Evolutionary conservation across 208 protist genomes (phyloP).

Genomic region (Lotmaria passim): DNA sequence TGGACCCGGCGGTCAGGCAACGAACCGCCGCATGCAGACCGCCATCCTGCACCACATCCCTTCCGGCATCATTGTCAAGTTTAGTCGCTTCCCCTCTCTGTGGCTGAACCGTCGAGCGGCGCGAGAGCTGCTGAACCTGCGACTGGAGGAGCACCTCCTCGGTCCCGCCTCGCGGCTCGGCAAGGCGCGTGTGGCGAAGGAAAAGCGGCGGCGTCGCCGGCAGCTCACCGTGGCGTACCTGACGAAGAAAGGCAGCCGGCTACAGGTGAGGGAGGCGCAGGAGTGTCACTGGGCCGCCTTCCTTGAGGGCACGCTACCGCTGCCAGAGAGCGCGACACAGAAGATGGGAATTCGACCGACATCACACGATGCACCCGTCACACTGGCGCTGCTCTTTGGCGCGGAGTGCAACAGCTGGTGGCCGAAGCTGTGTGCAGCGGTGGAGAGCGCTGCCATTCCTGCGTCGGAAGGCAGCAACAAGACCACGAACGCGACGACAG

Average conservation of each 20-base stretch:
- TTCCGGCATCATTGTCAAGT: slow-evolving; percentile 74
- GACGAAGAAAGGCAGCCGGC: slow-evolving; percentile 42
- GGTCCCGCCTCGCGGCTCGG: slow-evolving; percentile 62
- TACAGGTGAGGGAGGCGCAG: slow-evolving; percentile 36
- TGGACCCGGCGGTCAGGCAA: slow-evolving; percentile 87
- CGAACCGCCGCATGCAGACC: slow-evolving; percentile 88
- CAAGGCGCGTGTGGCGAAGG: slow-evolving; percentile 18
- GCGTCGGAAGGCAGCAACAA: background rate
- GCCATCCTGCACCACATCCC: slow-evolving; percentile 75
- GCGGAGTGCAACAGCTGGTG: slow-evolving; percentile 76
- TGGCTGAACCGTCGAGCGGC: slow-evolving; percentile 84
- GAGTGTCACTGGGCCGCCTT: slow-evolving; percentile 52
- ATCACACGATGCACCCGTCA: slow-evolving; percentile 21
- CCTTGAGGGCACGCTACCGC: slow-evolving; percentile 33
- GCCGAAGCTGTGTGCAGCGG: slow-evolving; percentile 54
- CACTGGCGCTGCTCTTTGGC: slow-evolving; percentile 61
- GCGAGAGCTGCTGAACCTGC: slow-evolving; percentile 74
- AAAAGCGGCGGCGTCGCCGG: slow-evolving; percentile 36
- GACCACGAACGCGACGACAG: too few species aligned
- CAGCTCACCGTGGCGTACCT: slow-evolving; percentile 29
- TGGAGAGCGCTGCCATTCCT: slow-evolving; percentile 13
- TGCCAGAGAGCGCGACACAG: slow-evolving; percentile 21
- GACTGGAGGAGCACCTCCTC: slow-evolving; percentile 74
- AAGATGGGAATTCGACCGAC: slow-evolving; percentile 20
- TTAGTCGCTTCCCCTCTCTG: slow-evolving; percentile 86